phyloP scores from a whole-genome alignment of 1,139 yeast species.

The Kodamaea arcana region DNA sequence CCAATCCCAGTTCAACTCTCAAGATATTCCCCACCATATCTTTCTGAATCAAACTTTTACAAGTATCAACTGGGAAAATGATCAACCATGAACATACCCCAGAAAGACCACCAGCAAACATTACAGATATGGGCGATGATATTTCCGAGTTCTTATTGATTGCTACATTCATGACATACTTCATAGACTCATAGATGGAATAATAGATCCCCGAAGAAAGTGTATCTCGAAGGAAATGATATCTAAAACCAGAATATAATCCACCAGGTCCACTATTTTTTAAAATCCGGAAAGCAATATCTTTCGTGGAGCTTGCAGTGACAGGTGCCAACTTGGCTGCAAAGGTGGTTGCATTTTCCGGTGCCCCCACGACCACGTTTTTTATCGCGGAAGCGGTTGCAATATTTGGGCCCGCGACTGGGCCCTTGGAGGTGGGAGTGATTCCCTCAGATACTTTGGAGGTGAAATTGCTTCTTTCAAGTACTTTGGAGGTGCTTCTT shows the following conservation, averaged over 20 bases:
- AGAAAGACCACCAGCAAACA: constrained; percentile 73
- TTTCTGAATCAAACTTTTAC: constrained; percentile 69
- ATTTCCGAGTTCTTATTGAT: constrained; percentile 27
- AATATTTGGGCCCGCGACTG: neutral
- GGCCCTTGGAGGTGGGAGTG: too few relatives aligned
- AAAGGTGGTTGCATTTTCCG: neutral
- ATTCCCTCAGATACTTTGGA: too few relatives aligned
- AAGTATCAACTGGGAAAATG: constrained; percentile 77
- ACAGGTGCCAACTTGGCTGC: neutral
- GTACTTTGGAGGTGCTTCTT: too few relatives aligned
- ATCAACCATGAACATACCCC: constrained; percentile 72
- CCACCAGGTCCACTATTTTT: constrained; percentile 58
- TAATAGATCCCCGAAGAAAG: constrained; percentile 72
- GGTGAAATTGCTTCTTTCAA: too few relatives aligned
- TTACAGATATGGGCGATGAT: constrained; percentile 33
- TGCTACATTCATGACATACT: constrained; percentile 39
- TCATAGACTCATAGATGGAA: constrained; percentile 69
- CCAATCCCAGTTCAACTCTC: constrained; percentile 43
- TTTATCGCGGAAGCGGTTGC: neutral
- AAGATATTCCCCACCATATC: constrained; percentile 68
- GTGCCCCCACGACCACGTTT: neutral
- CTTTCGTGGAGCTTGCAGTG: constrained; percentile 20
- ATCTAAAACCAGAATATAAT: constrained; percentile 67
- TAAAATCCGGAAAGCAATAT: constrained; percentile 49
- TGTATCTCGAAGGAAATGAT: constrained; percentile 65